These are phyloP conservation scores for Venturiaceae sp. DNA, from an alignment of 2,329 filamentous ascomycete genomes.

Conservation along the genomic window DNA sequence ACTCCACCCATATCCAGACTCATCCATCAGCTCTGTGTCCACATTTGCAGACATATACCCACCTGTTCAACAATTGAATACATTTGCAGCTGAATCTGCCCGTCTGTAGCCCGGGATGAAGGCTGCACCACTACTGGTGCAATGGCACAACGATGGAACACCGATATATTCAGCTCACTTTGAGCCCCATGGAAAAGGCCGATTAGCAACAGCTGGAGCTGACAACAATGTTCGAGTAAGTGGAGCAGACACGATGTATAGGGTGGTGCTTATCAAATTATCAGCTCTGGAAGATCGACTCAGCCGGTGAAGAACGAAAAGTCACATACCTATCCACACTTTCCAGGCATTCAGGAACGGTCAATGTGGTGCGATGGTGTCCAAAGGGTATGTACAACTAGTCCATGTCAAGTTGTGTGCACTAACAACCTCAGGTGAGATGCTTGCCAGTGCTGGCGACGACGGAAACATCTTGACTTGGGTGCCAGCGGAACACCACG, in stretches of 20 bases:
- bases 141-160: constrained; percentile 96
- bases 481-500: constrained; percentile 74
- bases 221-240: constrained; percentile 91
- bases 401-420: constrained; percentile 12
- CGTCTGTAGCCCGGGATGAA: constrained; percentile 54
- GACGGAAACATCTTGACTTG: constrained; percentile 96
- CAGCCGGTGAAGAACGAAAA: constrained; percentile 74
- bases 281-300: constrained; percentile 85
- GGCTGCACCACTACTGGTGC: constrained; percentile 89
- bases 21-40: neutral
- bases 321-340: constrained; percentile 89
- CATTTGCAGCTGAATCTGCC: neutral
- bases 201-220: constrained; percentile 86
- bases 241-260: constrained; percentile 14
- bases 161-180: constrained; percentile 98
- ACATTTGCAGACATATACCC: neutral
- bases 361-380: constrained; percentile 95
- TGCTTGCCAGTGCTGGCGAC: constrained; percentile 89
- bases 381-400: constrained; percentile 62
- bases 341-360: constrained; percentile 88
- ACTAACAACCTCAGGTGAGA: constrained; percentile 55
- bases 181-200: constrained; percentile 81
- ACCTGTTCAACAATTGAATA: neutral
- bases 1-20: neutral
- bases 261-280: constrained; percentile 4